phyloP scores from a whole-genome alignment of 2,329 filamentous ascomycete genomes.

The Sporothrix humicola region DNA sequence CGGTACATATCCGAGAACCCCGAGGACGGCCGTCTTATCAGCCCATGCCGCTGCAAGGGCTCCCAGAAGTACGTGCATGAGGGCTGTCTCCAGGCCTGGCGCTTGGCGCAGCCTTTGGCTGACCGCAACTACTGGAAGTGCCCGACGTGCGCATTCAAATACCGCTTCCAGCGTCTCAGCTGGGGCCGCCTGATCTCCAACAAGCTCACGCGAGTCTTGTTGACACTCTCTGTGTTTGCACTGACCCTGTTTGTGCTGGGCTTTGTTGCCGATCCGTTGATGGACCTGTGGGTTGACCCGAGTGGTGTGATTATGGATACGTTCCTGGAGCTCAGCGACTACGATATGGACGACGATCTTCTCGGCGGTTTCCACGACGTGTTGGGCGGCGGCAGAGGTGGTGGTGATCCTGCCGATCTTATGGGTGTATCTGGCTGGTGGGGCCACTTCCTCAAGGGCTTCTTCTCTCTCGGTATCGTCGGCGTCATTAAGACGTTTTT shows the following conservation, averaged over 20 bases:
- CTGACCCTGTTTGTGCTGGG: conserved; percentile 80
- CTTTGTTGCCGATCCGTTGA: conserved; percentile 90
- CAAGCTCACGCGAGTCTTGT: conserved; percentile 66
- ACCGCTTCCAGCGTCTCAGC: conserved; percentile 76
- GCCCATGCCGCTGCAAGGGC: conserved; percentile 92
- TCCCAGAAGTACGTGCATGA: conserved; percentile 94
- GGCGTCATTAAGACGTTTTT: conserved; percentile 83
- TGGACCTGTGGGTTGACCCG: conserved; percentile 86
- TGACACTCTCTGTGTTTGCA: conserved; percentile 76
- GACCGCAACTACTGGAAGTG: conserved; percentile 83
- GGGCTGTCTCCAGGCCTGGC: conserved; percentile 83
- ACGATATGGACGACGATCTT: conserved; percentile 45
- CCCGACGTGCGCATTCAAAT: conserved; percentile 84
- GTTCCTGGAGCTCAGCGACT: conserved; percentile 52
- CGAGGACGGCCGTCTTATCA: conserved; percentile 76
- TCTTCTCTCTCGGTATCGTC: conserved; percentile 86
- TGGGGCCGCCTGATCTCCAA: conserved; percentile 75
- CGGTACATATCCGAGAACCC: conserved; percentile 76
- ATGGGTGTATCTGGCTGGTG: conserved; percentile 65
- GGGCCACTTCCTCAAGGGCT: conserved; percentile 85
- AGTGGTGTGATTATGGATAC: conserved; percentile 63
- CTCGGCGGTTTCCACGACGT: conserved; percentile 35
- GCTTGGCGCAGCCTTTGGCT: conserved; percentile 69
- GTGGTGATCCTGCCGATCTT: background rate
- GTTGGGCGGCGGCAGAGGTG: conserved; percentile 49